These are phyloP conservation scores for Trichopus zeylanicus DNA, from an alignment of 116 monocot genomes.

Conservation along the genomic window DNA sequence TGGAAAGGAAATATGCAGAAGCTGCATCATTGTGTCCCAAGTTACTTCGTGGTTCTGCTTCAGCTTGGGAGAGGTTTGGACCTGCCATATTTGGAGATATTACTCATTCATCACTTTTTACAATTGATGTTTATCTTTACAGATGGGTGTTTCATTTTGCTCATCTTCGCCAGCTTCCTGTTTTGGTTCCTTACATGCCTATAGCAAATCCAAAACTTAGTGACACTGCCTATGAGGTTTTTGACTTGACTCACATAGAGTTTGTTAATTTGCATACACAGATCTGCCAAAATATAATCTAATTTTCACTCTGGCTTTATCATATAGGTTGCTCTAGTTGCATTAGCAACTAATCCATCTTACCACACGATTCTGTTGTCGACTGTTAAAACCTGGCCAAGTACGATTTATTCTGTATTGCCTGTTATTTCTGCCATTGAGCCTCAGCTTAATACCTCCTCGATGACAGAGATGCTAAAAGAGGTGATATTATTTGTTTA, in stretches of 20 bases:
- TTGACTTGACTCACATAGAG: background rate
- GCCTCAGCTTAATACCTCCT: slow-evolving; percentile 74
- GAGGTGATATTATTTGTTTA: slow-evolving; percentile 38
- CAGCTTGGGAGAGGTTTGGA: slow-evolving; percentile 92
- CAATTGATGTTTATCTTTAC: slow-evolving; percentile 12
- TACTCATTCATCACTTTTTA: slow-evolving; percentile 4
- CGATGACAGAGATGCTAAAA: slow-evolving; percentile 74
- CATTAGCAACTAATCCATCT: slow-evolving; percentile 83
- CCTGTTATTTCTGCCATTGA: slow-evolving; percentile 97
- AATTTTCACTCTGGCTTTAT: slow-evolving; percentile 5
- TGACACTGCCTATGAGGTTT: slow-evolving; percentile 97
- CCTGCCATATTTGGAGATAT: background rate
- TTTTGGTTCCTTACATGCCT: slow-evolving; percentile 96
- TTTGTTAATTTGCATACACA: background rate
- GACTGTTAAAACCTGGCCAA: slow-evolving; percentile 81
- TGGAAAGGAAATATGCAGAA: slow-evolving; percentile 94
- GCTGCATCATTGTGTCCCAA: slow-evolving; percentile 95
- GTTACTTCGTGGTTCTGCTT: slow-evolving; percentile 82
- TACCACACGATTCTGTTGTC: slow-evolving; percentile 76
- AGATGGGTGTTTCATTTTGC: slow-evolving; percentile 99
- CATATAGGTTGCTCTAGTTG: slow-evolving; percentile 88
- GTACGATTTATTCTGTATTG: slow-evolving; percentile 63
- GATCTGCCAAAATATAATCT: background rate
- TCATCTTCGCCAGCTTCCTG: slow-evolving; percentile 92
- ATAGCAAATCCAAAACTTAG: slow-evolving; percentile 75